phyloP scores from a whole-genome alignment of 306 rosid genomes.

The Clitoria ternatea region DNA sequence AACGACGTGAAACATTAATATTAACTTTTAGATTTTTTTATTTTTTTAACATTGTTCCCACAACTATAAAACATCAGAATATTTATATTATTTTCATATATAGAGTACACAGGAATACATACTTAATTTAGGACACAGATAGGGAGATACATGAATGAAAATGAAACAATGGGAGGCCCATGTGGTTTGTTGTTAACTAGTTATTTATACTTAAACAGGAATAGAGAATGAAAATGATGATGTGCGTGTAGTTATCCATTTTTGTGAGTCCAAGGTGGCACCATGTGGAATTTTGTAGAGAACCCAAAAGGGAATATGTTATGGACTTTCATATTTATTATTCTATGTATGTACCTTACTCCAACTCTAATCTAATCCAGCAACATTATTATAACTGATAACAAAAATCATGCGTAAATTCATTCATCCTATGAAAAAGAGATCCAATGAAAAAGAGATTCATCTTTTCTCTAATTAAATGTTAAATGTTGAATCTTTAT shows the following conservation, averaged over 20 bases:
- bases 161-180: neutral
- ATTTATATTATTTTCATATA: neutral
- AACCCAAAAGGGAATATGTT: slow-evolving; percentile 10
- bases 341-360: too few species aligned
- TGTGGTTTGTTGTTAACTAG: neutral
- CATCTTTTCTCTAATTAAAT: too few species aligned
- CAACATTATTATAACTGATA: too few species aligned
- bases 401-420: too few species aligned
- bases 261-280: slow-evolving; percentile 26
- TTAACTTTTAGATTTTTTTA: too few species aligned
- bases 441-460: too few species aligned
- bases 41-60: too few species aligned
- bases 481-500: too few species aligned
- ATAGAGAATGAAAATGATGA: slow-evolving; percentile 15
- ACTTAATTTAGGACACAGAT: neutral
- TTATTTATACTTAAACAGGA: neutral
- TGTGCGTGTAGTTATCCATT: slow-evolving; percentile 20
- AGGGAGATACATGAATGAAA: neutral
- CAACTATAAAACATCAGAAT: too few species aligned
- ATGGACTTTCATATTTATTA: neutral
- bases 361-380: too few species aligned
- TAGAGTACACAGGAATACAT: neutral
- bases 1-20: too few species aligned
- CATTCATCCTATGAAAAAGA: too few species aligned
- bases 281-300: slow-evolving; percentile 22